Conservation (phyloP, 2,329 filamentous ascomycete species). For the Epicoccum sorghinum region DNA sequence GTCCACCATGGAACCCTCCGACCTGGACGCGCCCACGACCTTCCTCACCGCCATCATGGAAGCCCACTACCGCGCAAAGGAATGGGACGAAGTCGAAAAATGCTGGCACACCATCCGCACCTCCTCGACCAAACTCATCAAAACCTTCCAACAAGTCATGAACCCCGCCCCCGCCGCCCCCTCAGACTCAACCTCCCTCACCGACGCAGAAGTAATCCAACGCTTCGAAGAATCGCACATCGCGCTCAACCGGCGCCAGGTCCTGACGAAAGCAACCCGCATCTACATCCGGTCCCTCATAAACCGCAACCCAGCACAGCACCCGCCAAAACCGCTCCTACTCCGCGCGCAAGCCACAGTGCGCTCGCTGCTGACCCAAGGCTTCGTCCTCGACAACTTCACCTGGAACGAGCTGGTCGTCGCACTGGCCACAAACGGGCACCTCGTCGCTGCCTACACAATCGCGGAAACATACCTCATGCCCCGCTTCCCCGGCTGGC, state of each 20-base stretch:
- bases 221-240: slow-evolving; percentile 30
- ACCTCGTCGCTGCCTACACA: slow-evolving; percentile 70
- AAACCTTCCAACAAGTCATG: slow-evolving; percentile 42
- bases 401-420: slow-evolving; percentile 84
- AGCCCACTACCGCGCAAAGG: slow-evolving; percentile 63
- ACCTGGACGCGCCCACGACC: slow-evolving; percentile 41
- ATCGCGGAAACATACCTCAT: slow-evolving; percentile 81
- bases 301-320: slow-evolving; percentile 55
- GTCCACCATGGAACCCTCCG: slow-evolving; percentile 18
- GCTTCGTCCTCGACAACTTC: slow-evolving; percentile 75
- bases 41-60: slow-evolving; percentile 67
- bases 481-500: slow-evolving; percentile 78
- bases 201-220: slow-evolving; percentile 27
- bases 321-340: slow-evolving; percentile 23
- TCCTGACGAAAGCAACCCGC: slow-evolving; percentile 57
- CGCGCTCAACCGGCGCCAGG: slow-evolving; percentile 51
- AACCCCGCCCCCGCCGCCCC: slow-evolving; percentile 35
- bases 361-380: slow-evolving; percentile 63
- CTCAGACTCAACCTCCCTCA: slow-evolving; percentile 24
- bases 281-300: slow-evolving; percentile 61
- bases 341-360: slow-evolving; percentile 49
- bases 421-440: slow-evolving; percentile 65
- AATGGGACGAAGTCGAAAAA: slow-evolving; percentile 65
- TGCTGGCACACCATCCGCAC: slow-evolving; percentile 70
- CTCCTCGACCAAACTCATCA: slow-evolving; percentile 54